These are phyloP conservation scores for Remersonia thermophila DNA, from an alignment of 2,329 filamentous ascomycete species.

Conservation along the genomic window DNA sequence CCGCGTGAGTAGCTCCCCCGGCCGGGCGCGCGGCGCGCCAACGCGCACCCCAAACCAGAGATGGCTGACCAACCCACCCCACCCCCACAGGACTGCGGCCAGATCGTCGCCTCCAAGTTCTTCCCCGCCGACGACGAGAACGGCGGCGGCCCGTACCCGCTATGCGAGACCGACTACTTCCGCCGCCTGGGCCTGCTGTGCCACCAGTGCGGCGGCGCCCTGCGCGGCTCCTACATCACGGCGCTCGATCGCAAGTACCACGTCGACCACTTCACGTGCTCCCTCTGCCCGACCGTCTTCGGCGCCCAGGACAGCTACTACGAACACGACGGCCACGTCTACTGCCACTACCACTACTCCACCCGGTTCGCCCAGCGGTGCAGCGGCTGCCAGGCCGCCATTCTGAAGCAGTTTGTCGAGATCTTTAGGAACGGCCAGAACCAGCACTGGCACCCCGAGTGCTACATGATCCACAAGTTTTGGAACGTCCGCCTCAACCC, in stretches of 20 bases:
- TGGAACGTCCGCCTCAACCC: slow-evolving; percentile 88
- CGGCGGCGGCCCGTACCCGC: slow-evolving; percentile 74
- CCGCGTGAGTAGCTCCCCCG: slow-evolving; percentile 51
- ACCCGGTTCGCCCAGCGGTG: slow-evolving; percentile 93
- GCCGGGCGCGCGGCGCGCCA: too few species aligned
- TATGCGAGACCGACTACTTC: slow-evolving; percentile 98
- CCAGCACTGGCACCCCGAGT: slow-evolving; percentile 98
- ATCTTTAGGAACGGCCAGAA: slow-evolving; percentile 97
- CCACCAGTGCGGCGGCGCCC: slow-evolving; percentile 79
- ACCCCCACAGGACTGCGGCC: slow-evolving; percentile 69
- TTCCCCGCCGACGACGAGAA: slow-evolving; percentile 91
- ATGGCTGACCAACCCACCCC: too few species aligned
- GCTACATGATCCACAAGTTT: slow-evolving; percentile 99
- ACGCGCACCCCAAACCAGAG: too few species aligned
- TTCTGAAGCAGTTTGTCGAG: slow-evolving; percentile 97
- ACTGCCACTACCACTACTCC: slow-evolving; percentile 98
- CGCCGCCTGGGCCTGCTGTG: slow-evolving; percentile 81
- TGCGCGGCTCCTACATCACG: slow-evolving; percentile 95
- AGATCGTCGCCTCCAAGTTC: slow-evolving; percentile 97
- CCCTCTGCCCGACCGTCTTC: slow-evolving; percentile 92
- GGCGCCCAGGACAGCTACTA: slow-evolving; percentile 98
- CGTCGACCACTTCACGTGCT: slow-evolving; percentile 98
- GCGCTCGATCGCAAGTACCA: slow-evolving; percentile 96
- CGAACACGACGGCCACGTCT: slow-evolving; percentile 91
- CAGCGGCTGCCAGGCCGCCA: slow-evolving; percentile 92